Evolutionary conservation across 1,284 basidiomycete genomes (phyloP).

Genomic region (Austroboletus niveus): DNA sequence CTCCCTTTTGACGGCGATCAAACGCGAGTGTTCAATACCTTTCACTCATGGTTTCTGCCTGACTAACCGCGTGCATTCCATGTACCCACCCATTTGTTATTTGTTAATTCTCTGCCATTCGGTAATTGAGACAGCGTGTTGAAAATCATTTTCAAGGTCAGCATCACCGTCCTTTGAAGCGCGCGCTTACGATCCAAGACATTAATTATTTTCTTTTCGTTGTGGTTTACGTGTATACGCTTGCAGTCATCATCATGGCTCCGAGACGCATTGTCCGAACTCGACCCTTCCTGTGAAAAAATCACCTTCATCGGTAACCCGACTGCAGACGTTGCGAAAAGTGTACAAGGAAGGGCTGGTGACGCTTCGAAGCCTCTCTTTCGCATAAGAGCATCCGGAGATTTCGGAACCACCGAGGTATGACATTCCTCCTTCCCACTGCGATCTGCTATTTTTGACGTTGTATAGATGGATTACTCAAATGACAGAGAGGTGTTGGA

Average conservation of each 20-base stretch:
- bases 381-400: slow-evolving; percentile 74
- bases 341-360: slow-evolving; percentile 1
- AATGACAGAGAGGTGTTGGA: slow-evolving; percentile 89
- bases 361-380: slow-evolving; percentile 52
- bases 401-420: slow-evolving; percentile 83
- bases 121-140: slow-evolving; percentile 49
- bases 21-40: slow-evolving; percentile 45
- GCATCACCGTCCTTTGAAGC: slow-evolving; percentile 9
- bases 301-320: slow-evolving; percentile 82
- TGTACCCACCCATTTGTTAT: background rate
- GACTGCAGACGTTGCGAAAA: slow-evolving; percentile 31
- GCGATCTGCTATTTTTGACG: background rate
- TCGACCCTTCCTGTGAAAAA: slow-evolving; percentile 81
- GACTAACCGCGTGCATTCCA: slow-evolving; percentile 6
- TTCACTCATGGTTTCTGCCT: slow-evolving; percentile 1
- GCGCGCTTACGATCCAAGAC: background rate
- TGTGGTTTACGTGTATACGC: background rate
- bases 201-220: background rate
- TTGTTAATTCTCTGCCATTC: slow-evolving; percentile 1
- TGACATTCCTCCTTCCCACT: background rate
- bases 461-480: slow-evolving; percentile 83
- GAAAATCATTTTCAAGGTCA: slow-evolving; percentile 85
- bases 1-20: slow-evolving; percentile 73
- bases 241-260: slow-evolving; percentile 73
- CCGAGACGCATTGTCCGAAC: slow-evolving; percentile 85